phyloP scores from a whole-genome alignment of 495 filamentous ascomycete genomes.

The Lasiosphaeria hispida region DNA sequence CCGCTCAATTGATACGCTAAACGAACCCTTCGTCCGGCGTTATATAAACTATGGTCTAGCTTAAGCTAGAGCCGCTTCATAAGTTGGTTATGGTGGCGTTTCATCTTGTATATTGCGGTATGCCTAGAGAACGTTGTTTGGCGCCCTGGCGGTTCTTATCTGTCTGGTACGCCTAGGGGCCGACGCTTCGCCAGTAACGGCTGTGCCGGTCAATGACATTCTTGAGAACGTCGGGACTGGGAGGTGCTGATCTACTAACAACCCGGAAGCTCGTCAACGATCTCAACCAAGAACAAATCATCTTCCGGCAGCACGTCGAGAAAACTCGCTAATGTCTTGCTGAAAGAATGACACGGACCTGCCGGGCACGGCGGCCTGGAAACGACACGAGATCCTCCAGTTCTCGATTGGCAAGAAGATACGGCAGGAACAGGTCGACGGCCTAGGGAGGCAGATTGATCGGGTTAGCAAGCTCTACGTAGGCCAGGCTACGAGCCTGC shows the following conservation, averaged over 20 bases:
- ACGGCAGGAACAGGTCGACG: background rate
- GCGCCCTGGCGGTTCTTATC: slow-evolving; percentile 38
- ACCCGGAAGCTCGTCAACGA: background rate
- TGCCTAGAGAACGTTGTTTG: slow-evolving; percentile 41
- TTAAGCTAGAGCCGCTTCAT: slow-evolving; percentile 39
- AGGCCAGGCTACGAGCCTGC: no score
- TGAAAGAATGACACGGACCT: no score
- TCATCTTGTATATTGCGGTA: slow-evolving; percentile 31
- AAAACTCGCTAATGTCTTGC: no score
- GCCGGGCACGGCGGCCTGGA: no score
- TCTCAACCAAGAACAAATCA: background rate
- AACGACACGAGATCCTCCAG: background rate
- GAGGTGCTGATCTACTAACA: background rate
- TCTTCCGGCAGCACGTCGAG: background rate
- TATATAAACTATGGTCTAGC: slow-evolving; percentile 32
- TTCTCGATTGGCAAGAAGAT: background rate
- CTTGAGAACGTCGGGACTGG: background rate
- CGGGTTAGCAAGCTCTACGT: background rate
- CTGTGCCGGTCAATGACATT: background rate
- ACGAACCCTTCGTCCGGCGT: slow-evolving; percentile 36
- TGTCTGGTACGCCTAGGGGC: slow-evolving; percentile 34
- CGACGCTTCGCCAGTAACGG: slow-evolving; percentile 7
- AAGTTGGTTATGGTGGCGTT: slow-evolving; percentile 35
- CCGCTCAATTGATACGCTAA: slow-evolving; percentile 32
- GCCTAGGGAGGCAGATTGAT: slow-evolving; percentile 1